These are phyloP conservation scores for Apiospora arundinis DNA, from an alignment of 2,329 filamentous ascomycete species.

Conservation along the genomic window DNA sequence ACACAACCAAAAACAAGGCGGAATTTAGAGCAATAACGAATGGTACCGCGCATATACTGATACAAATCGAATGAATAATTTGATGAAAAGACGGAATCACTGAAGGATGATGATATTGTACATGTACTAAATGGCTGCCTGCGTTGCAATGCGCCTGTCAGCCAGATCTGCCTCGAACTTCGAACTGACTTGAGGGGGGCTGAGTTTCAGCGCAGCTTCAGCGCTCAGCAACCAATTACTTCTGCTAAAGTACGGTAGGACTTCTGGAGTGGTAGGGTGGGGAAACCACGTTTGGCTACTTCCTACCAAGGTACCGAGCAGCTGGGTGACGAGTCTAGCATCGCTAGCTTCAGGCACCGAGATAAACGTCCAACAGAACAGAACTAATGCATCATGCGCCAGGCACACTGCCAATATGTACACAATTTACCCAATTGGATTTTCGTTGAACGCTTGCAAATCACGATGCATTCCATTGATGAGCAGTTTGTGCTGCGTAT, in stretches of 20 bases:
- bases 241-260: too few species aligned
- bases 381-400: too few species aligned
- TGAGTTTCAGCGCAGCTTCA: slow-evolving; percentile 5
- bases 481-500: too few species aligned
- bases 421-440: too few species aligned
- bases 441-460: too few species aligned
- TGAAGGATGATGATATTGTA: background rate
- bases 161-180: background rate
- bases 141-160: background rate
- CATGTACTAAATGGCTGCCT: background rate
- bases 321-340: too few species aligned
- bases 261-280: background rate
- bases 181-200: background rate
- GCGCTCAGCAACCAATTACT: background rate
- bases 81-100: background rate
- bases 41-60: background rate
- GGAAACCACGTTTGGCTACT: background rate
- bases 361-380: too few species aligned
- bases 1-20: background rate
- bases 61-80: background rate
- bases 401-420: too few species aligned
- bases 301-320: too few species aligned
- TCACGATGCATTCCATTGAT: too few species aligned
- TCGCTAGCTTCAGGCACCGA: too few species aligned
- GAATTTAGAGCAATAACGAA: background rate